Base-by-base conservation (phyloP, 2,329 filamentous ascomycete species). In the Fusarium setosum region DNA sequence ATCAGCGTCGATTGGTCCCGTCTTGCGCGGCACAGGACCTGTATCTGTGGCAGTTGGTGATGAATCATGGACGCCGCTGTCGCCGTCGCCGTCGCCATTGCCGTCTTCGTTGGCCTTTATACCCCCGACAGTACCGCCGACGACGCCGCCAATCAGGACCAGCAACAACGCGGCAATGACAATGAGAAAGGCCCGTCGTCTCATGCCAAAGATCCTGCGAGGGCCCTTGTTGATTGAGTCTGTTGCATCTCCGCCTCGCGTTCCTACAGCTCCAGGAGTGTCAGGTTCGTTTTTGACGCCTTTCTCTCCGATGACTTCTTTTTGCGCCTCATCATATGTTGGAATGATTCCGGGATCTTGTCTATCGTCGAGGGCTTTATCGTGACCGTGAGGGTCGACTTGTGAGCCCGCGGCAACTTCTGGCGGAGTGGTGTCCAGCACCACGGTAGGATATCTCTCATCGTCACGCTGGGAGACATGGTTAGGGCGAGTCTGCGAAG, bases 121-220 rank as follows among this genome's bases (percentile, higher is more conserved):
- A 10, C 66, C 61, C 4, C 68, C 63, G 8, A 67, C 57, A 21
- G 65, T 55, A 37, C 67, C 67, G 5, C 67, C 67, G 2, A 67
- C 60, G 5, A 67, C 44, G n/a, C 56, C 59, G 6, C 54, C 65
- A 29, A 68, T 51, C 7, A 69, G 38, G n/a, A 69, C 56, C n/a
- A 62, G 44, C 11, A 55, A 31, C 24, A 56, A 21, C 4, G 65
- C 58, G 5, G 53, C 59, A 21, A 67, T 29, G 23, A 60, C 42
- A 23, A 69, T 65, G 24, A 65, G 48, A 24, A 68, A 70, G 12
- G 40, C 67, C 42, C 53, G 52, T 11, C 60, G 51, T 41, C 61
- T 66, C 51, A 69, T 55, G 13, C 65, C 65, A 24, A 62, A 69
- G 21, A 41, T 53, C 20, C 42, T 59, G 10, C 59, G 65, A 31